Conservation (phyloP, 1,139 yeast genomes). For the Lodderomyces orthopsilosis region DNA sequence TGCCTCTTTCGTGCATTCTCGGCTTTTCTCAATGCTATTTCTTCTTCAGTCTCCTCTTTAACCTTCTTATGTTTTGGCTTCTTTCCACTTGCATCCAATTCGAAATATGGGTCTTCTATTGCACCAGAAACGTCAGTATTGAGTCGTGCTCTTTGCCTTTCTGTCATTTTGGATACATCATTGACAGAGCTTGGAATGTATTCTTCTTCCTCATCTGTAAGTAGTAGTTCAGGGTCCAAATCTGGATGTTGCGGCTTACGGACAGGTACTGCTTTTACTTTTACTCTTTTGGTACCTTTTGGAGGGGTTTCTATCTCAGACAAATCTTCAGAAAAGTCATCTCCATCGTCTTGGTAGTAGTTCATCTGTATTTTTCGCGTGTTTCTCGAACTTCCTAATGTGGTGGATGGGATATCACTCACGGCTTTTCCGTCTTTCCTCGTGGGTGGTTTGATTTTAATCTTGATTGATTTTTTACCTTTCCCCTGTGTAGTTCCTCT, state of each 20-base stretch:
- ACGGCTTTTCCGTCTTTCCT: neutral
- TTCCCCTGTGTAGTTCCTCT: conserved; percentile 3
- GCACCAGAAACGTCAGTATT: conserved; percentile 24
- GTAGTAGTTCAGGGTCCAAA: conserved; percentile 38
- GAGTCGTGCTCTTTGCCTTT: conserved; percentile 54
- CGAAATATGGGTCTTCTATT: conserved; percentile 21
- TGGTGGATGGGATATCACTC: conserved; percentile 6
- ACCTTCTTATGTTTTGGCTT: conserved; percentile 23
- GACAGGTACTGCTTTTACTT: conserved; percentile 8
- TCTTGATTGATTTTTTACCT: conserved; percentile 10
- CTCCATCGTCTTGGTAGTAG: conserved; percentile 34
- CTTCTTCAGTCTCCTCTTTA: conserved; percentile 75
- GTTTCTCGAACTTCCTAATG: conserved; percentile 17
- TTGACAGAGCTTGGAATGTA: conserved; percentile 40
- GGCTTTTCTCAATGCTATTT: conserved; percentile 74
- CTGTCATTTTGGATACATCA: conserved; percentile 58
- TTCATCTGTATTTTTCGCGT: conserved; percentile 31
- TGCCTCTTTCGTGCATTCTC: conserved; percentile 88
- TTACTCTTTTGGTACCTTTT: conserved; percentile 8
- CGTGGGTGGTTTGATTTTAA: conserved; percentile 16
- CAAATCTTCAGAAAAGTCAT: conserved; percentile 26
- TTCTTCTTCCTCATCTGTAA: conserved; percentile 46
- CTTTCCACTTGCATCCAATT: conserved; percentile 26
- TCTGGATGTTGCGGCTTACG: conserved; percentile 19
- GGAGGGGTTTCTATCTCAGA: conserved; percentile 15